These are phyloP conservation scores for Syzygium jambos DNA, from an alignment of 345 rosid species.

Conservation along the genomic window DNA sequence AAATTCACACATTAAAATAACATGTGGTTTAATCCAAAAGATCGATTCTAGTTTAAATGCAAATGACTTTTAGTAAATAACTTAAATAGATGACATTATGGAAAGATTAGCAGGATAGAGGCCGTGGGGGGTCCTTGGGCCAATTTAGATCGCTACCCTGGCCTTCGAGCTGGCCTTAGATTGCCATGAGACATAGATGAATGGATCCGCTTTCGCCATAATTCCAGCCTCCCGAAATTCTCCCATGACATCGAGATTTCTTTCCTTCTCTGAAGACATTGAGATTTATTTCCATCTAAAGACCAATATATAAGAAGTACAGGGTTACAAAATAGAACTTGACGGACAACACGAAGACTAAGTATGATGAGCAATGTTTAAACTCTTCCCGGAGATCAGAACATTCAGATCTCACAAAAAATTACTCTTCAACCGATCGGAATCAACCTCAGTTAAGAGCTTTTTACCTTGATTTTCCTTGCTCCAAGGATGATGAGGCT, in stretches of 20 bases:
- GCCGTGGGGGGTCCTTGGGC: background rate
- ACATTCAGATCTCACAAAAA: background rate
- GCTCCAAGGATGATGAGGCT: background rate
- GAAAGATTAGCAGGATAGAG: background rate
- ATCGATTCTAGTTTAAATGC: background rate
- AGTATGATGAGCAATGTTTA: background rate
- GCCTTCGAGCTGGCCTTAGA: background rate
- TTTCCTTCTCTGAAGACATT: background rate
- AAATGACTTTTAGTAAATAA: background rate
- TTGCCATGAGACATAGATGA: background rate
- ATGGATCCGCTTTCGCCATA: background rate
- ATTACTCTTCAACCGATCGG: background rate
- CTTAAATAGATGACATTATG: background rate
- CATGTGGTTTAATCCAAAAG: background rate
- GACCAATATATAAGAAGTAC: background rate
- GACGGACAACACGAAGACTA: background rate
- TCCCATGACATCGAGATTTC: background rate
- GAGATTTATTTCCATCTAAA: background rate
- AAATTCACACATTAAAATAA: background rate
- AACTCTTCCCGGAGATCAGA: background rate
- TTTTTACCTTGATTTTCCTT: background rate
- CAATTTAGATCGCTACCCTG: background rate
- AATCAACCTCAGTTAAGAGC: background rate
- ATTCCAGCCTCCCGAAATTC: background rate
- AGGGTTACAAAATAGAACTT: background rate